Evolutionary conservation across 495 filamentous ascomycete species (phyloP).

Genomic region (Thermothielavioides terrestris): DNA sequence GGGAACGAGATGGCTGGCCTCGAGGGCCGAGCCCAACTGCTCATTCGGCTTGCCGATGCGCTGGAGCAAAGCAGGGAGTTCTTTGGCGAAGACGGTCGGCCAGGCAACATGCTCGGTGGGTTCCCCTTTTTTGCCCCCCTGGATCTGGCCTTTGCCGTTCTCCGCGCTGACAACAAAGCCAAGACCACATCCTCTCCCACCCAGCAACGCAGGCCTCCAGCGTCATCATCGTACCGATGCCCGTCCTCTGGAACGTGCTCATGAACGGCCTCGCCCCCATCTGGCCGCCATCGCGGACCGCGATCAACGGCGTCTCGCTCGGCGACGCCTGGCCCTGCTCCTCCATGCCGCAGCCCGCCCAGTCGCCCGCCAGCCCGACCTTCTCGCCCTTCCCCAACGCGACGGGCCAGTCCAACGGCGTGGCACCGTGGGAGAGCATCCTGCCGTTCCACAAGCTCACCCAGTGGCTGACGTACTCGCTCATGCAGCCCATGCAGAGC

Average conservation of each 20-base stretch:
- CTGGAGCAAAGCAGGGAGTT: constrained; percentile 73
- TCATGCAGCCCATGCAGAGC: constrained; percentile 79
- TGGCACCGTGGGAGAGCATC: constrained; percentile 82
- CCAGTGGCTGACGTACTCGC: constrained; percentile 73
- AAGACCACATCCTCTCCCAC: constrained; percentile 90
- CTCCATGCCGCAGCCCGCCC: constrained; percentile 64
- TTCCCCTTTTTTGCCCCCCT: not conserved
- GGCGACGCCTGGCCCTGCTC: constrained; percentile 94
- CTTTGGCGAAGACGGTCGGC: constrained; percentile 77
- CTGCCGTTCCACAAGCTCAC: constrained; percentile 83
- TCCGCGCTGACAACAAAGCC: constrained; percentile 2
- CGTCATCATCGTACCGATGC: constrained; percentile 78
- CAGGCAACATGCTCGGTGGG: constrained; percentile 92
- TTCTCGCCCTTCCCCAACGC: constrained; percentile 42
- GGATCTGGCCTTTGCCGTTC: not conserved
- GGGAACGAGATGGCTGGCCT: constrained; percentile 79
- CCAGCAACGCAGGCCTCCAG: constrained; percentile 79
- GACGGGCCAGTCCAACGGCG: constrained; percentile 26
- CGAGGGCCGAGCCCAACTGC: constrained; percentile 73
- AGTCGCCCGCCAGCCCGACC: constrained; percentile 35
- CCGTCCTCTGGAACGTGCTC: constrained; percentile 81
- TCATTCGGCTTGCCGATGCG: constrained; percentile 68
- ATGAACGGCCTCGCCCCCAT: constrained; percentile 81
- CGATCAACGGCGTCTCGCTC: constrained; percentile 78
- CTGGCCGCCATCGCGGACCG: constrained; percentile 84